Evolutionary conservation across 192 early-diverging fungal species (phyloP).

Genomic region (Paraglomus brasilianum): DNA sequence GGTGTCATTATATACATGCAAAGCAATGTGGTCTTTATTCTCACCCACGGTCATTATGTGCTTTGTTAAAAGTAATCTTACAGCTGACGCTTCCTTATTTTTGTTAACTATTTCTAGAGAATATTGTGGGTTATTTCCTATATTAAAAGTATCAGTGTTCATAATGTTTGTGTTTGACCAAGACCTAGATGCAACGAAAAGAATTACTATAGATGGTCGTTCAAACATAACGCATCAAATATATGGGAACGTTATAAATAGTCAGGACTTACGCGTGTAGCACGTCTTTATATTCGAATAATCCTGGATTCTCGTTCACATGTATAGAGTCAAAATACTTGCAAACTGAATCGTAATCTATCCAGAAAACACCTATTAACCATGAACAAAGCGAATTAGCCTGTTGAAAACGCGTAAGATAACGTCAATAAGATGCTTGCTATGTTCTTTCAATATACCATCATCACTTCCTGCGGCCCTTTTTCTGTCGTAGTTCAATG

Average conservation of each 20-base stretch:
- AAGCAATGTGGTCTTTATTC: conserved; percentile 84
- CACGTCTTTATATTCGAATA: conserved; percentile 65
- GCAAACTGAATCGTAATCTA: conserved; percentile 81
- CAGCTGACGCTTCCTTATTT: conserved; percentile 49
- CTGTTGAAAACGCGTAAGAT: too few relatives aligned
- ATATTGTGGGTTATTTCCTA: conserved; percentile 82
- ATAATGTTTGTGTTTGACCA: conserved; percentile 41
- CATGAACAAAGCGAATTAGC: conserved; percentile 9
- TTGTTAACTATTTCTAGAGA: conserved; percentile 59
- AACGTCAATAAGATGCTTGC: too few relatives aligned
- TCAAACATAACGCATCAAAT: neutral
- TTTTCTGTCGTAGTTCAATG: conserved; percentile 71
- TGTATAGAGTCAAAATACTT: conserved; percentile 82
- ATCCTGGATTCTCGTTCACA: conserved; percentile 84
- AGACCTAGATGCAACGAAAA: conserved; percentile 37
- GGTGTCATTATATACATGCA: conserved; percentile 78
- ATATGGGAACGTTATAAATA: neutral
- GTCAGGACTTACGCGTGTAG: conserved; percentile 66
- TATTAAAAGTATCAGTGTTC: conserved; percentile 52
- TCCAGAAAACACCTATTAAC: conserved; percentile 73
- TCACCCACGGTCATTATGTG: conserved; percentile 80
- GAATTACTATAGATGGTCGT: neutral
- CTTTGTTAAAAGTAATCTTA: conserved; percentile 83
- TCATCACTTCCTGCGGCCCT: conserved; percentile 68
- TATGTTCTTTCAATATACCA: conserved; percentile 53